Base-by-base conservation (phyloP, 2,329 filamentous ascomycete species). In the Madurella fahalii region DNA sequence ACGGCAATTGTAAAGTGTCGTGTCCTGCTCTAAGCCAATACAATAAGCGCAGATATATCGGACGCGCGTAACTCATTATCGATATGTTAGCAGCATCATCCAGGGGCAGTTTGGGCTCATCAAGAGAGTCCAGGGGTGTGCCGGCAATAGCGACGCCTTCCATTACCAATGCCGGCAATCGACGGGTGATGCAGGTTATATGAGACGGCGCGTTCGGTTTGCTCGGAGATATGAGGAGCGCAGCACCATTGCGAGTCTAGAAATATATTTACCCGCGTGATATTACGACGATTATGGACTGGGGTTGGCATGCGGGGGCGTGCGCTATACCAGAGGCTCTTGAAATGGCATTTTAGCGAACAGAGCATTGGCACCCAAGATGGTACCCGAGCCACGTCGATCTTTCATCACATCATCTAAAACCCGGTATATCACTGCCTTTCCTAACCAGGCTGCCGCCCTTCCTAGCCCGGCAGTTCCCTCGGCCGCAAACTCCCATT, bases 261-360 rank as follows among this genome's bases (percentile, higher is more conserved):
- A 16, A 11, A 11, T 18, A 15, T 40, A 60, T 59, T 62, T 60
- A 62, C 50, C 58, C 52, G 54, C 48, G 17, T 31, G 25, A 50
- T 56, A 51, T 56, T 34, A 8, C 20, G 9, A 18, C 34, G 43
- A 37, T 48, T 50, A 54, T 53, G 20, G 47, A 48, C 56, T 39
- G 53, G 56, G 54, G 47, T 58, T 49, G 41, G 56, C 53, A 31
- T 42, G 57, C 53, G 50, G 57, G 44, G 45, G 50, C 18, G 32
- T 25, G 25, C 7, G 7, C 25, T 25, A 3, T 7, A 25, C 25
- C 43, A 48, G 9, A 50, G 17, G 44, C 34, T 11, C 25, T 15
- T 4, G 11, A 40, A 31, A 17, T 18, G 41, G 17, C 41, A 25
- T 43, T 37, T 15, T 37, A 15, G 34, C 34, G 34, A 37, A 11